phyloP scores from a whole-genome alignment of 1,284 basidiomycete genomes.

The Cryptococcus sp. region DNA sequence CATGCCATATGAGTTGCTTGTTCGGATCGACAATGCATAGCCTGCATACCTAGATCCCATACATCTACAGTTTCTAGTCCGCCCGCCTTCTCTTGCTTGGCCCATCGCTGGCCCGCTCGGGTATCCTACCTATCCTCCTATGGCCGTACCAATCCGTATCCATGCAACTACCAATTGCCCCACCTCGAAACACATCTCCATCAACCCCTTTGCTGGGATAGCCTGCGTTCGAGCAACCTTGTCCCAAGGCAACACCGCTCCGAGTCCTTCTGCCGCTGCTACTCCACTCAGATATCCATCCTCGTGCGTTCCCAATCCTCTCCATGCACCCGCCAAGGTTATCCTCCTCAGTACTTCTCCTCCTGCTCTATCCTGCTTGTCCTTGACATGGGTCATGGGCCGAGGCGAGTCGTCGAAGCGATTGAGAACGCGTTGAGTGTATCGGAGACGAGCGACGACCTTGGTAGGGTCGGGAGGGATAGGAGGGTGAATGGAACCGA shows the following conservation, averaged over 20 bases:
- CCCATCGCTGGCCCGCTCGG: too few species aligned
- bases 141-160: too few species aligned
- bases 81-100: too few species aligned
- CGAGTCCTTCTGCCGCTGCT: background rate
- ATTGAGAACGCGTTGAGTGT: background rate
- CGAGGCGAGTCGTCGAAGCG: too few species aligned
- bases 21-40: too few species aligned
- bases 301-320: slow-evolving; percentile 1
- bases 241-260: background rate
- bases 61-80: too few species aligned
- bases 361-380: background rate
- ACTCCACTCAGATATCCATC: background rate
- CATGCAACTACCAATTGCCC: background rate
- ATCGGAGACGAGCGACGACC: slow-evolving; percentile 38
- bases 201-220: background rate
- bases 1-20: too few species aligned
- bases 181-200: background rate
- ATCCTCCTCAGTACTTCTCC: background rate
- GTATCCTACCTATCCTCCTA: too few species aligned
- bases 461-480: slow-evolving; percentile 54
- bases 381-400: too few species aligned
- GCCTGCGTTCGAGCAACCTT: background rate
- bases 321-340: slow-evolving; percentile 2
- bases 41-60: too few species aligned
- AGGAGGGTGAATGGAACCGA: slow-evolving; percentile 68